Percentiles rank a stretch among this genome's conserved stretches.
These are phyloP conservation scores for Glutinoglossum americanum DNA, from an alignment of 495 filamentous ascomycete genomes.

Conservation along the genomic window DNA sequence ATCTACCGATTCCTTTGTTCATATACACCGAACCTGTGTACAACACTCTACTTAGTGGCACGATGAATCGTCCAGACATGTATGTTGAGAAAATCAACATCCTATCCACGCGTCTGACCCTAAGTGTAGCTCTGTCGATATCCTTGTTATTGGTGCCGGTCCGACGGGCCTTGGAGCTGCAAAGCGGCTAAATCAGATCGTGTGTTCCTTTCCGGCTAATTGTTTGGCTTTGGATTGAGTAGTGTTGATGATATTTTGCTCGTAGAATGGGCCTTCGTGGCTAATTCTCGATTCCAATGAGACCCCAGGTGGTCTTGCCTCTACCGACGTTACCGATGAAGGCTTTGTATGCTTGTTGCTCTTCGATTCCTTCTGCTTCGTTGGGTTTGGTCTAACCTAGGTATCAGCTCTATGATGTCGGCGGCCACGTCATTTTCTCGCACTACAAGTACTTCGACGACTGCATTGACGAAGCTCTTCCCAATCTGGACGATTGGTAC, in stretches of 20 bases:
- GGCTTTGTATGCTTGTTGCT: conserved; percentile 65
- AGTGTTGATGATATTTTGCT: conserved; percentile 6
- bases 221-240: no score
- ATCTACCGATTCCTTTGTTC: no score
- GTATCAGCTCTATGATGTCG: conserved; percentile 85
- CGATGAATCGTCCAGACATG: conserved; percentile 24
- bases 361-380: neutral
- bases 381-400: neutral
- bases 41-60: neutral
- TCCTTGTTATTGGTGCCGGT: conserved; percentile 95
- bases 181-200: conserved; percentile 91
- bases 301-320: conserved; percentile 87
- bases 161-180: conserved; percentile 92
- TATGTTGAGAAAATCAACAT: conserved; percentile 9
- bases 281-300: conserved; percentile 85
- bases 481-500: conserved; percentile 87
- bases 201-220: conserved; percentile 29
- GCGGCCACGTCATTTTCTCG: conserved; percentile 98
- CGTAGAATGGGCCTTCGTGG: conserved; percentile 76
- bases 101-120: conserved; percentile 3
- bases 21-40: neutral
- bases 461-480: conserved; percentile 89
- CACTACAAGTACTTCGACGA: conserved; percentile 99
- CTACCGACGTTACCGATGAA: conserved; percentile 86
- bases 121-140: conserved; percentile 58